Evolutionary conservation across 2,329 filamentous ascomycete species (phyloP), one percentile per base, ranked within the genome.

Genomic region (Pyrenochaeta sp.): DNA sequence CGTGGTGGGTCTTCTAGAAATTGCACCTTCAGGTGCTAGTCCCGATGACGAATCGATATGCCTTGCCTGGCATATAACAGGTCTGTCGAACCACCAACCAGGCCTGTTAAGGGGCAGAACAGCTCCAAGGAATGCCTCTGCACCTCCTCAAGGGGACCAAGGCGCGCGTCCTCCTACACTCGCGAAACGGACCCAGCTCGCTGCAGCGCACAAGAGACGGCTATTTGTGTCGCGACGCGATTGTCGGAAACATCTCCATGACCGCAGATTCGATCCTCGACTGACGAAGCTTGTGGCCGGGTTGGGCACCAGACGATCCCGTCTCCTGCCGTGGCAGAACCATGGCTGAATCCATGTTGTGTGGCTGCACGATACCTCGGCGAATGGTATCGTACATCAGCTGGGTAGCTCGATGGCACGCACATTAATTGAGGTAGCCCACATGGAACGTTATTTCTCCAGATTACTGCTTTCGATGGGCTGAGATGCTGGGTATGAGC

Each of bases 401-500:
- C 58, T 59, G 60, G 48, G 52, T 53, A 70, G 67, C 59, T 57
- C 53, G 62, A 72, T 68, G 63, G 65, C 64, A 67, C 55, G 61
- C 67, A 69, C 68, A 68, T 69, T 71, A 70, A 70, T 65, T 59
- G 59, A 42, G 58, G 50, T 54, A 64, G 64, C 65, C 56, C 49
- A 67, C 69, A 69, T 69, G 58, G 69, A 66, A 68, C 64, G 64
- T 70, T 61, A 67, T 65, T 64, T 61, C 57, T 56, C 57, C 52
- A 62, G 53, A 62, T 59, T 58, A 61, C 61, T 62, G 62, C 61
- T 42, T 60, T 45, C 53, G 52, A 51, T 30, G 42, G 49, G 54
- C 47, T 59, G 61, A 13, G 15, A 8, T 15, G 36, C 36, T 10
- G 15, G 13, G 13, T 30, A 30, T 19, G 19, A 19, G 19, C 19